Conservation (phyloP, 2,329 filamentous ascomycete genomes). For the Alternaria metachromatica region DNA sequence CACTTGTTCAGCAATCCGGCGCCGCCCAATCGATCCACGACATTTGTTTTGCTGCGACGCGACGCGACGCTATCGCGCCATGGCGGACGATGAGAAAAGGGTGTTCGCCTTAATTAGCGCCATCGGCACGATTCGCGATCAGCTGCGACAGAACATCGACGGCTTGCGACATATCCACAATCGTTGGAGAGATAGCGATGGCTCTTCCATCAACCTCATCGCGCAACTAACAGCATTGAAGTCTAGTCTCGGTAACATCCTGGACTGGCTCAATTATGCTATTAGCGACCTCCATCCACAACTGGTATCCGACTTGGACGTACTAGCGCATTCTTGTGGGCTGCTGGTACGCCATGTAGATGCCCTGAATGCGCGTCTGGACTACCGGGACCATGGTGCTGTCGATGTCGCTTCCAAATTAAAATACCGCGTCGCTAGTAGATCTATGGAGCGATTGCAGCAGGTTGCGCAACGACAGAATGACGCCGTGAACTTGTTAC, state of each 20-base stretch:
- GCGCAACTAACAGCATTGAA: constrained; percentile 45
- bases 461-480: constrained; percentile 43
- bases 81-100: constrained; percentile 36
- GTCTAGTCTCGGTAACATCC: constrained; percentile 43
- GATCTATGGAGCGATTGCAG: constrained; percentile 42
- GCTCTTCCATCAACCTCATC: constrained; percentile 45
- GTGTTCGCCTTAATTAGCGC: constrained; percentile 37
- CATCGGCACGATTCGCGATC: constrained; percentile 38
- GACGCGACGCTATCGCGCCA: constrained; percentile 28
- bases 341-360: constrained; percentile 41
- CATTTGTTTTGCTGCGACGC: constrained; percentile 15
- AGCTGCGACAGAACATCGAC: constrained; percentile 42
- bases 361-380: constrained; percentile 30
- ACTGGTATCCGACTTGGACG: constrained; percentile 42
- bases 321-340: constrained; percentile 42
- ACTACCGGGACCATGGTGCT: constrained; percentile 40
- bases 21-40: constrained; percentile 4
- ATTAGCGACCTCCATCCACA: constrained; percentile 45
- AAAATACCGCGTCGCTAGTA: constrained; percentile 38
- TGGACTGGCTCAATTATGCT: constrained; percentile 45
- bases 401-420: constrained; percentile 42
- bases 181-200: constrained; percentile 39
- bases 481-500: constrained; percentile 40
- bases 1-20: constrained; percentile 5
- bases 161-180: constrained; percentile 45